Conservation (phyloP, 345 rosid genomes). For the Eucalyptus marginata region DNA sequence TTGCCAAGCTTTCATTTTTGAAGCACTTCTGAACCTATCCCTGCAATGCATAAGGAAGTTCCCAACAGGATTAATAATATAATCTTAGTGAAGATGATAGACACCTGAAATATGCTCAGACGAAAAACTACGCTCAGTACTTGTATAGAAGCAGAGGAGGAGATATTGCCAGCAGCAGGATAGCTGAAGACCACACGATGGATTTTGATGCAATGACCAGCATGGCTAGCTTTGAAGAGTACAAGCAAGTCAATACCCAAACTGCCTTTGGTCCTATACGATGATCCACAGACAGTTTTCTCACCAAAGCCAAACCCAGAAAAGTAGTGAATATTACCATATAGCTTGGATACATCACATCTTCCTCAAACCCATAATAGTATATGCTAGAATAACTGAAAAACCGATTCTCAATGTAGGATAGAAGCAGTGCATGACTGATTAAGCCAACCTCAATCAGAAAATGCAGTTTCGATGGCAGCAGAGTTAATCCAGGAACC, state of each 20-base stretch:
- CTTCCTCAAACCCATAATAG: slow-evolving; percentile 87
- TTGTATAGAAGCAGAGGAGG: slow-evolving; percentile 95
- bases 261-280: slow-evolving; percentile 72
- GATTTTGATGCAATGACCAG: slow-evolving; percentile 78
- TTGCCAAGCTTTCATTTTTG: slow-evolving; percentile 98
- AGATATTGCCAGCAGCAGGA: slow-evolving; percentile 74
- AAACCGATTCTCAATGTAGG: slow-evolving; percentile 81
- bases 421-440: slow-evolving; percentile 65
- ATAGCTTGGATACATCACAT: slow-evolving; percentile 97
- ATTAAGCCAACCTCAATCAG: slow-evolving; percentile 74
- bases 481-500: slow-evolving; percentile 92
- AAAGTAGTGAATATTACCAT: slow-evolving; percentile 86
- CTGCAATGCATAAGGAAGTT: slow-evolving; percentile 31
- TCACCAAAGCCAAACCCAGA: slow-evolving; percentile 75
- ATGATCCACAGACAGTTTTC: slow-evolving; percentile 66
- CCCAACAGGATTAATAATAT: background rate
- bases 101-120: background rate
- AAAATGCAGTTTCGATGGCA: slow-evolving; percentile 68
- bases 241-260: slow-evolving; percentile 90
- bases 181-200: slow-evolving; percentile 78
- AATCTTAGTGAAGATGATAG: background rate
- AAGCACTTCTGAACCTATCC: slow-evolving; percentile 67
- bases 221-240: slow-evolving; percentile 90
- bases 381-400: slow-evolving; percentile 83
- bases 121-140: slow-evolving; percentile 11